phyloP scores from a whole-genome alignment of 768 basidiomycete genomes.

The Tricholoma flavovirens region DNA sequence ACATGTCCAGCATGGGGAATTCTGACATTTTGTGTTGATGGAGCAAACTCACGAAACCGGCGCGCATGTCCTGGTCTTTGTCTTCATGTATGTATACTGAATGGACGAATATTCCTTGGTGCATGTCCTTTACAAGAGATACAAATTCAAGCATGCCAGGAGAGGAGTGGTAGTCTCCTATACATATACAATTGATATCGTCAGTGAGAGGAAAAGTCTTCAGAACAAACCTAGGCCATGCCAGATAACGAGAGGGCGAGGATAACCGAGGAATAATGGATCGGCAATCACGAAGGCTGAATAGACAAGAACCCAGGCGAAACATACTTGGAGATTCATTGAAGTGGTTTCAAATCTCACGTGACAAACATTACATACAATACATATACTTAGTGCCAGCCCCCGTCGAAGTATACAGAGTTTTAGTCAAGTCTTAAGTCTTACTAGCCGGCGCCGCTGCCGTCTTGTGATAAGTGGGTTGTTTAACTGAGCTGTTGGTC shows the following conservation, averaged over 20 bases:
- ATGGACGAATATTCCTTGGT: constrained; percentile 76
- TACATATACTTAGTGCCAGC: no score
- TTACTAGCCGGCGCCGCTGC: no score
- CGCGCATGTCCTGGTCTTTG: constrained; percentile 54
- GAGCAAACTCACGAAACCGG: constrained; percentile 58
- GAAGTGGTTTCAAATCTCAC: no score
- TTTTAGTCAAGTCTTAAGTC: no score
- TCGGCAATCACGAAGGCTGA: neutral
- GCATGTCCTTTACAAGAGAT: constrained; percentile 48
- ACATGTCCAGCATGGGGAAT: neutral
- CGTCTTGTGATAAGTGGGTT: no score
- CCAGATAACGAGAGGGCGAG: constrained; percentile 67
- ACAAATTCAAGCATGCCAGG: constrained; percentile 68
- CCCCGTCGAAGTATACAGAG: no score
- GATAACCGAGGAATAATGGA: constrained; percentile 2
- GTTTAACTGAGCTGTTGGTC: no score
- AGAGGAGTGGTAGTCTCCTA: constrained; percentile 73
- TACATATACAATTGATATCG: neutral
- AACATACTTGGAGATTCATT: no score
- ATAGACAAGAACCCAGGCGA: neutral
- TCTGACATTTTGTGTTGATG: neutral
- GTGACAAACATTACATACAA: no score
- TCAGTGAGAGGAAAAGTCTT: neutral
- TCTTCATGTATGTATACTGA: constrained; percentile 64
- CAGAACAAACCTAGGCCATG: constrained; percentile 53